Evolutionary conservation across 345 rosid species (phyloP).

Genomic region (Salix purpurea): DNA sequence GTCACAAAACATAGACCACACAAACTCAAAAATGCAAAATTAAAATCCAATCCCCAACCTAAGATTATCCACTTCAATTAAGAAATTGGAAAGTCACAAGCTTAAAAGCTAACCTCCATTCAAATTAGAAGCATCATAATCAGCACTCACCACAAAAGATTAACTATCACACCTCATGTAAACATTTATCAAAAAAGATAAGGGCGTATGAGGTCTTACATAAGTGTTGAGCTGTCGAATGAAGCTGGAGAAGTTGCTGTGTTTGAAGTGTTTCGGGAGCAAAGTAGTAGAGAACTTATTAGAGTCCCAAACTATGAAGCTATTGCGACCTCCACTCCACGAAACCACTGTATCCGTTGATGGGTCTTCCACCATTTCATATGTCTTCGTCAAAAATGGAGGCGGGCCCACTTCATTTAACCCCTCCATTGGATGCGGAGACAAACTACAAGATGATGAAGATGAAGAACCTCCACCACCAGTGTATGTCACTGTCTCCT

Average conservation of each 20-base stretch:
- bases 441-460: constrained; percentile 33
- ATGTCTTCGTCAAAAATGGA: constrained; percentile 25
- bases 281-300: constrained; percentile 18
- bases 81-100: background rate
- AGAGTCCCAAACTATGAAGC: constrained; percentile 31
- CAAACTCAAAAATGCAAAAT: background rate
- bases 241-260: constrained; percentile 33
- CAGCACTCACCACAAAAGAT: too few relatives aligned
- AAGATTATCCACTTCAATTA: background rate
- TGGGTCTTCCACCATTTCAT: constrained; percentile 27
- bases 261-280: constrained; percentile 31
- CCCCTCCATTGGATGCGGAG: constrained; percentile 73
- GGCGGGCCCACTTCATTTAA: constrained; percentile 65
- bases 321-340: constrained; percentile 24
- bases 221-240: constrained; percentile 35
- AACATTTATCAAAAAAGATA: background rate
- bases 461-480: constrained; percentile 23
- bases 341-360: constrained; percentile 22
- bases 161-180: too few relatives aligned
- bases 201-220: constrained; percentile 5
- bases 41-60: background rate
- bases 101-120: too few relatives aligned
- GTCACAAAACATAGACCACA: background rate
- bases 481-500: constrained; percentile 37
- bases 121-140: too few relatives aligned